A percentile compares a stretch with the other conserved stretches of the same genome.
phyloP scores from a whole-genome alignment of 2,329 filamentous ascomycete genomes.

The Ophiostoma sp. region DNA sequence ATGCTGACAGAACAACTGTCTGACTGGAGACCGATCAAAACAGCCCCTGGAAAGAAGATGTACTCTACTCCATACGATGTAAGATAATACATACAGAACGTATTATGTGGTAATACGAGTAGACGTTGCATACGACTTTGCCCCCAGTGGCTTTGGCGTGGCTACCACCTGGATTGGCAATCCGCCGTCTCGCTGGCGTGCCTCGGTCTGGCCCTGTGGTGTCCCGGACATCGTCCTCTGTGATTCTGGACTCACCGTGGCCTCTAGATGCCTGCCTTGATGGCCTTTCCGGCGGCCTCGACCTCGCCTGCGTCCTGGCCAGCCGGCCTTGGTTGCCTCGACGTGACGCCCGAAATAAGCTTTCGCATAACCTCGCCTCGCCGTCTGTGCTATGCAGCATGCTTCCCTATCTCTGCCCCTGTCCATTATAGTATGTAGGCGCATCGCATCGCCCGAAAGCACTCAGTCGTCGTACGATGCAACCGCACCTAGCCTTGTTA shows the following conservation, averaged over 20 bases:
- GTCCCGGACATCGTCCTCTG: not conserved
- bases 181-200: conserved; percentile 7
- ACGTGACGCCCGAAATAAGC: conserved; percentile 4
- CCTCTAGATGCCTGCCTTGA: not conserved
- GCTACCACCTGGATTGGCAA: conserved; percentile 1
- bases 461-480: not conserved
- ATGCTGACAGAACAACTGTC: not conserved
- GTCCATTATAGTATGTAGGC: not conserved
- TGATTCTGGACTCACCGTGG: not conserved
- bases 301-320: not conserved
- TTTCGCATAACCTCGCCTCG: conserved; percentile 1
- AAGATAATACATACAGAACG: not conserved
- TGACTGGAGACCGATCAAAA: not conserved
- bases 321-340: not conserved
- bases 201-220: not conserved
- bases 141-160: not conserved
- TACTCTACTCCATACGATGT: too few species aligned
- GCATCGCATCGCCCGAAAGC: not conserved
- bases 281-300: not conserved
- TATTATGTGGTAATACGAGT: not conserved
- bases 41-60: not conserved
- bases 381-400: conserved; percentile 2
- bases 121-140: not conserved
- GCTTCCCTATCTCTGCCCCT: not conserved
- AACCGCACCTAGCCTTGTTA: not conserved